A percentile compares a stretch with the other conserved stretches of the same genome.
phyloP scores from a whole-genome alignment of 345 rosid genomes.

The Arabidopsis arenosa region DNA sequence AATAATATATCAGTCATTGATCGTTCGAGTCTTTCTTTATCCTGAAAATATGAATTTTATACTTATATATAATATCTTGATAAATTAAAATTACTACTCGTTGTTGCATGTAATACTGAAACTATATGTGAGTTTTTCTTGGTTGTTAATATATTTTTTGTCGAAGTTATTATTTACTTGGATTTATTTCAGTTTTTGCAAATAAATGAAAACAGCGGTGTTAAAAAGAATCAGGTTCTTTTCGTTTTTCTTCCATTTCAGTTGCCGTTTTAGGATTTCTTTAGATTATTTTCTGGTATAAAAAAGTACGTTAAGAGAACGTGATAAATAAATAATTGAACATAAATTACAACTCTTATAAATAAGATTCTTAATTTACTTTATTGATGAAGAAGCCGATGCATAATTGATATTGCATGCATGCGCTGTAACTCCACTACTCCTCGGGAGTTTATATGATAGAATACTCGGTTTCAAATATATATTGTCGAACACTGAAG shows the following conservation, averaged over 20 bases:
- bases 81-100: not conserved
- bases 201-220: no score
- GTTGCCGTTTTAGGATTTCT: not conserved
- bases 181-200: no score
- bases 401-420: conserved; percentile 29
- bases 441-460: not conserved
- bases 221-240: no score
- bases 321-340: not conserved
- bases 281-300: not conserved
- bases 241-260: no score
- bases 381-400: not conserved
- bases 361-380: conserved; percentile 8
- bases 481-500: conserved; percentile 1
- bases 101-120: conserved; percentile 1
- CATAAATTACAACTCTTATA: not conserved
- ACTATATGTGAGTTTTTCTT: not conserved
- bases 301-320: not conserved
- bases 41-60: not conserved
- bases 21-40: not conserved
- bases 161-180: not conserved
- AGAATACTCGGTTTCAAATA: conserved; percentile 3
- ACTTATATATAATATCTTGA: not conserved
- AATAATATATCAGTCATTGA: not conserved
- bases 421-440: conserved; percentile 20
- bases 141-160: no score